Evolutionary conservation across 305 asterid genomes (phyloP).

Genomic region (Fraxinus xanthoxyloides): DNA sequence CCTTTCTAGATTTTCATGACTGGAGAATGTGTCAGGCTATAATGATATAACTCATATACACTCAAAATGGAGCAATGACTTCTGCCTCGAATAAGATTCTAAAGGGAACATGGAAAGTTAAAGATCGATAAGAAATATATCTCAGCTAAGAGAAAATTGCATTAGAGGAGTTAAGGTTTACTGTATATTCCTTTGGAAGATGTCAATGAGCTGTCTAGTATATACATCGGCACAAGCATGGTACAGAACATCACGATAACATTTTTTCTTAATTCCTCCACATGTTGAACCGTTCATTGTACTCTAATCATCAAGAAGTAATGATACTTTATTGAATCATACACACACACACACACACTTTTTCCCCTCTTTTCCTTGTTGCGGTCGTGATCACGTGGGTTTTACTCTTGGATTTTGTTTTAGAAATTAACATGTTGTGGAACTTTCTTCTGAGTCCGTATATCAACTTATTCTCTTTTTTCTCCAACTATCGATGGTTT

Average conservation of each 20-base stretch:
- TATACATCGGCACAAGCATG: neutral
- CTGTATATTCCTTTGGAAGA: neutral
- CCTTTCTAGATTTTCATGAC: neutral
- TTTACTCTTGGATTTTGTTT: neutral
- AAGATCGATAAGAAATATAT: neutral
- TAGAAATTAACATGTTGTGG: neutral
- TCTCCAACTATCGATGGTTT: neutral
- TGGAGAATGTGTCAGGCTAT: neutral
- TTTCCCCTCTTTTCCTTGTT: neutral
- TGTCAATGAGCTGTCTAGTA: slow-evolving; percentile 9
- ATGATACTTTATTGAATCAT: neutral
- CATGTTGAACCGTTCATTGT: neutral
- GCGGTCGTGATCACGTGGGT: neutral
- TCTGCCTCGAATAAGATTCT: neutral
- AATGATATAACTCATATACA: neutral
- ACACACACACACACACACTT: neutral
- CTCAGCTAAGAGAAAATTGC: neutral
- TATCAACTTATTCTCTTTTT: neutral
- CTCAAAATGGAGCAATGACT: neutral
- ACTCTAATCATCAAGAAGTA: neutral
- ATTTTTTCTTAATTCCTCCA: neutral
- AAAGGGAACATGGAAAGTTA: neutral
- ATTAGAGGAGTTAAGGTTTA: neutral
- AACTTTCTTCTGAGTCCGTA: neutral
- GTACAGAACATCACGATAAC: neutral